Evolutionary conservation across 805 yeast species (phyloP), one percentile per base, ranked within the genome.

Genomic region (Wickerhamiella brachini): DNA sequence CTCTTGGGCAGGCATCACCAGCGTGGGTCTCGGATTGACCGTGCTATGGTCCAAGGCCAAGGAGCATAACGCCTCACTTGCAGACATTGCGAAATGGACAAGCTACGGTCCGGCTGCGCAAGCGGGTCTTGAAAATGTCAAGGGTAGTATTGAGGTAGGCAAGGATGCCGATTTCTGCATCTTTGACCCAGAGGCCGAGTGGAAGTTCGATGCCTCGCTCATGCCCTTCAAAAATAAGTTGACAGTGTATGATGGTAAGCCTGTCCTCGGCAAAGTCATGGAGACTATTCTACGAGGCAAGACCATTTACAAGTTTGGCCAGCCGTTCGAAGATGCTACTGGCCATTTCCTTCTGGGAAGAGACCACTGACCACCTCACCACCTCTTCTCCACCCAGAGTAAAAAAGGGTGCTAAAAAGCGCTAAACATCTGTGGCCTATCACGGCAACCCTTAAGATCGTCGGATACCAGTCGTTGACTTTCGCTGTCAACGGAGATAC

Each of bases 1-100:
- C 37, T 95, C 97, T 2, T 89, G 97, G 97, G 97, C 97, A 37
- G 97, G 97, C 9, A 87, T 89, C 42, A 75, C 95, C 1, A 85
- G 95, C 1, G 94, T 89, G 31, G 97, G 97, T 0, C 77, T 90
- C 42, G 97, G 97, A 0, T 72, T 89, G 46, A 85, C 95, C 0
- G 75, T 88, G 41, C 66, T 89, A 49, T 83, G 78, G 74, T 85
- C 95, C 1, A 50, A 83, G 59, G 88, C 71, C 15, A 57, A 60
- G 46, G 75, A 75, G 58, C 65, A 80, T 54, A 58, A 68, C 1
- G 70, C 81, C 2, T 57, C 75, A 0, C 62, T 85, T 3, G 64
- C 70, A 2, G 88, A 87, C 53, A 81, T 89, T 45, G 78, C 79
- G 17, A 70, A 70, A 56, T 88, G 96, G 96, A 83, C 94, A 54